Evolutionary conservation across 345 rosid species (phyloP).

Genomic region (Bruguiera parviflora): DNA sequence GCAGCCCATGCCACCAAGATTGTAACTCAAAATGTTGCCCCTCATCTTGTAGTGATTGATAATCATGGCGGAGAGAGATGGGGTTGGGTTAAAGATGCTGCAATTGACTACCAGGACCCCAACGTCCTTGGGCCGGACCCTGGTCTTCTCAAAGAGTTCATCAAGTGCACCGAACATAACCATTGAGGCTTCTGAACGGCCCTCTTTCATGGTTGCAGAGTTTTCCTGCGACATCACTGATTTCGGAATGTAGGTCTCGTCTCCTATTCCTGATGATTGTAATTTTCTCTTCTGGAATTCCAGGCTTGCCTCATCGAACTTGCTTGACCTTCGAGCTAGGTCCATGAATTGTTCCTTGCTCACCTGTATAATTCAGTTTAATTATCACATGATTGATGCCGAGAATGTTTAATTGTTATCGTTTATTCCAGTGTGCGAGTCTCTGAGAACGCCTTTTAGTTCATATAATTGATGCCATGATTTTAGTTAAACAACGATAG

Average conservation of each 20-base stretch:
- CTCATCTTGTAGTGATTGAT: constrained; percentile 96
- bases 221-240: constrained; percentile 48
- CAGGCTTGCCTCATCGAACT: constrained; percentile 57
- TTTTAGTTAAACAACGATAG: too few relatives aligned
- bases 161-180: constrained; percentile 88
- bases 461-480: too few relatives aligned
- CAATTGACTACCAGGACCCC: constrained; percentile 91
- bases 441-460: too few relatives aligned
- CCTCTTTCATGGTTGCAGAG: constrained; percentile 79
- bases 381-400: not conserved
- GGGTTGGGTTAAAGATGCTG: constrained; percentile 93
- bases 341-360: constrained; percentile 67
- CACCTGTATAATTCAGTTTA: constrained; percentile 36
- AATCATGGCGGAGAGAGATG: constrained; percentile 84
- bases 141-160: constrained; percentile 78
- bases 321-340: constrained; percentile 50
- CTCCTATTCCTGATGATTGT: constrained; percentile 76
- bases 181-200: constrained; percentile 69
- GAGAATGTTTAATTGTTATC: too few relatives aligned
- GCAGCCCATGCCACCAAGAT: constrained; percentile 97
- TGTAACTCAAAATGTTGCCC: constrained; percentile 85
- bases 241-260: constrained; percentile 76
- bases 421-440: too few relatives aligned
- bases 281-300: constrained; percentile 66
- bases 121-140: constrained; percentile 75